A percentile compares a stretch with the other conserved stretches of the same genome.
Conservation (phyloP, 805 yeast genomes). For the Monosporozyma yasuniensis region DNA sequence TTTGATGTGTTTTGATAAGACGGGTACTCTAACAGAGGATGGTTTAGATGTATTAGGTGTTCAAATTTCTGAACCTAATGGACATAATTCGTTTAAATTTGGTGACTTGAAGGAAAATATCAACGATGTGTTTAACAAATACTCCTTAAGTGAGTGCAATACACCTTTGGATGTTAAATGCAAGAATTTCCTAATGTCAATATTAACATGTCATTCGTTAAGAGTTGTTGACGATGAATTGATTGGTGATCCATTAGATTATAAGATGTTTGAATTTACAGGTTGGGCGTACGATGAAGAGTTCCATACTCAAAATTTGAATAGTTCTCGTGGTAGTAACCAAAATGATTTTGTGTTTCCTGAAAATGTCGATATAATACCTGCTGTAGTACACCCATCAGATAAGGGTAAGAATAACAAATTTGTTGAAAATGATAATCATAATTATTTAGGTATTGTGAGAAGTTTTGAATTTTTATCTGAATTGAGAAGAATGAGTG, state of each 20-base stretch:
- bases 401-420: conserved; percentile 19
- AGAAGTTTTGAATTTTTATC: conserved; percentile 76
- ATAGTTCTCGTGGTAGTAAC: conserved; percentile 32
- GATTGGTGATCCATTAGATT: conserved; percentile 90
- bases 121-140: conserved; percentile 20
- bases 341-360: conserved; percentile 34
- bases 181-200: conserved; percentile 31
- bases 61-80: conserved; percentile 28
- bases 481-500: conserved; percentile 83
- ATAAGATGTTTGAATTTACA: conserved; percentile 87
- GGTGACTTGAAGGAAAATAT: conserved; percentile 20
- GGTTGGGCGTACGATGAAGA: conserved; percentile 70
- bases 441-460: conserved; percentile 37
- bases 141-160: conserved; percentile 24
- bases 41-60: conserved; percentile 81
- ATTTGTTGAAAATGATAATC: conserved; percentile 30
- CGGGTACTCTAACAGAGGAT: conserved; percentile 96
- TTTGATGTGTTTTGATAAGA: conserved; percentile 86
- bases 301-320: conserved; percentile 33
- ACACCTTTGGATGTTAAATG: conserved; percentile 24
- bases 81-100: conserved; percentile 16
- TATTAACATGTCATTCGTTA: conserved; percentile 75
- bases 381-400: conserved; percentile 43
- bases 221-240: conserved; percentile 68
- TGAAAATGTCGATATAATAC: conserved; percentile 37